These are phyloP conservation scores for Lycium barbarum DNA, from an alignment of 257 asterid species.

Conservation along the genomic window DNA sequence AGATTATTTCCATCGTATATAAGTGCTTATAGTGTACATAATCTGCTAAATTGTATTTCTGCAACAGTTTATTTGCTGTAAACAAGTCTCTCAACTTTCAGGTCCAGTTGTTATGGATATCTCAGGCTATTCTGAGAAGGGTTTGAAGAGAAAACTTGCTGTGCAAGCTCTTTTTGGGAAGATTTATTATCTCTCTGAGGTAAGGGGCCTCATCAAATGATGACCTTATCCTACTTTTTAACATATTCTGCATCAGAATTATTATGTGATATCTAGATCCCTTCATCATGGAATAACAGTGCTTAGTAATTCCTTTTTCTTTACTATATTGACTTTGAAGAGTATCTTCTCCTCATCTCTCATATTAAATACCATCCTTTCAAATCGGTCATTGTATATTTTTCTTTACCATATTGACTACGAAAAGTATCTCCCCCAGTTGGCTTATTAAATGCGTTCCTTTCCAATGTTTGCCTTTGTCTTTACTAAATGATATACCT, in stretches of 20 bases:
- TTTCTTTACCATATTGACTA: background rate
- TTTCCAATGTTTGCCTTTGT: background rate
- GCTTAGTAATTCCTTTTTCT: background rate
- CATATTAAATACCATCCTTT: background rate
- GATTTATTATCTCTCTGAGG: constrained; percentile 86
- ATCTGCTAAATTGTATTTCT: background rate
- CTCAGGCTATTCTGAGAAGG: constrained; percentile 86
- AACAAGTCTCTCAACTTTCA: constrained; percentile 51
- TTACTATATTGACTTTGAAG: background rate
- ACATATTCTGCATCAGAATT: constrained; percentile 23
- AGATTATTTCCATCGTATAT: background rate
- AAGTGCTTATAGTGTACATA: constrained; percentile 6
- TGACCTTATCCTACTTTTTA: background rate
- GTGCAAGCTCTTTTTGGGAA: constrained; percentile 93
- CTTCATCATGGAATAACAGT: background rate
- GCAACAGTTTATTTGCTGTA: background rate
- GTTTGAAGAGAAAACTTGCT: constrained; percentile 86
- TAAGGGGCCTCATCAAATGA: constrained; percentile 36
- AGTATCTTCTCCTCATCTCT: background rate
- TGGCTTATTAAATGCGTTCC: background rate
- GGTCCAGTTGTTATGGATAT: constrained; percentile 94
- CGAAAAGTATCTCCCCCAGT: background rate
- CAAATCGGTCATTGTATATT: background rate
- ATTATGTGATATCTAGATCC: background rate
- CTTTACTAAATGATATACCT: background rate